Conservation (phyloP, 1,139 yeast genomes). For the Hansenula lynferdii region DNA sequence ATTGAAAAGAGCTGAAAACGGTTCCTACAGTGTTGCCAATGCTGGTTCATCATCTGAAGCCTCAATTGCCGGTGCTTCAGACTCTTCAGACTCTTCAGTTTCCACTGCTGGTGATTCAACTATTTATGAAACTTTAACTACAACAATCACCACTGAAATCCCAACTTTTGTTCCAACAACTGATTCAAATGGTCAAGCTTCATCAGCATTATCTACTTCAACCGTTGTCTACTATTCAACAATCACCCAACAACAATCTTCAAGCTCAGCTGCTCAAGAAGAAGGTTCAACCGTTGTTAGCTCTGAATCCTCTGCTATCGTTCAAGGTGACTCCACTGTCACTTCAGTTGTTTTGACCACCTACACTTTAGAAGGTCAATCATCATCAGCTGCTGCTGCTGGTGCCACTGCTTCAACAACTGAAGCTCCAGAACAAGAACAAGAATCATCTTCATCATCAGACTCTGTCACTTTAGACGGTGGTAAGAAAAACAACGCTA, state of each 20-base stretch:
- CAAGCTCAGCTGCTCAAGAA: slow-evolving; percentile 9
- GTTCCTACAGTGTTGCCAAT: slow-evolving; percentile 1
- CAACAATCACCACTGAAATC: slow-evolving; percentile 22
- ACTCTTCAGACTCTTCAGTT: slow-evolving; percentile 12
- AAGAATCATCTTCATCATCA: too few species aligned
- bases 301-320: slow-evolving; percentile 16
- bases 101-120: background rate
- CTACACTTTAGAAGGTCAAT: slow-evolving; percentile 8
- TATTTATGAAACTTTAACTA: slow-evolving; percentile 4
- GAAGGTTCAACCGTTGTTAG: slow-evolving; percentile 22
- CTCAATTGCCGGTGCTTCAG: slow-evolving; percentile 15
- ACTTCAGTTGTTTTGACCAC: slow-evolving; percentile 12
- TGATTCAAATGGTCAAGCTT: slow-evolving; percentile 25
- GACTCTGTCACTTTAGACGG: too few species aligned
- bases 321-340: slow-evolving; percentile 9
- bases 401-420: slow-evolving; percentile 4
- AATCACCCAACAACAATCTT: slow-evolving; percentile 7
- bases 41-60: slow-evolving; percentile 4
- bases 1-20: slow-evolving; percentile 16
- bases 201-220: slow-evolving; percentile 27
- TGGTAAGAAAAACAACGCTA: too few species aligned
- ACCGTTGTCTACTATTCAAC: slow-evolving; percentile 25
- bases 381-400: slow-evolving; percentile 3
- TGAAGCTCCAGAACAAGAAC: too few species aligned
- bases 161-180: slow-evolving; percentile 18